These are phyloP conservation scores for Trypethelium eluteriae DNA, from an alignment of 495 filamentous ascomycete species.

Conservation along the genomic window DNA sequence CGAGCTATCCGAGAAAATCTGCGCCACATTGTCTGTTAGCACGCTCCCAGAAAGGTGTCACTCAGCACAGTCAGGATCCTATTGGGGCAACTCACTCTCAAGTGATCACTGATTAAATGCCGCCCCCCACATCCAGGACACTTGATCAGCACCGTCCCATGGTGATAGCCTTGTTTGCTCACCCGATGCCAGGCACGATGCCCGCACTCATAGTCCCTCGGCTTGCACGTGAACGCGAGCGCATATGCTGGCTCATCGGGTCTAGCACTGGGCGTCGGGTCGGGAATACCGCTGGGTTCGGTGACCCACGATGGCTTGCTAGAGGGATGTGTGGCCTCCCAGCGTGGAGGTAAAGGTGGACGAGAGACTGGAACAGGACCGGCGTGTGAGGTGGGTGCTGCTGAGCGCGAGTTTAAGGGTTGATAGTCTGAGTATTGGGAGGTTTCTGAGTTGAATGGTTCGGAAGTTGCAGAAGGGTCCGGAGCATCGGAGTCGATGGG, in stretches of 20 bases:
- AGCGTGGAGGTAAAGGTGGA: neutral
- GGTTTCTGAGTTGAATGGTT: slow-evolving; percentile 17
- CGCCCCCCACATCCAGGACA: slow-evolving; percentile 77
- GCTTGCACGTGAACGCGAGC: slow-evolving; percentile 81
- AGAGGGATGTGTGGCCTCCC: neutral
- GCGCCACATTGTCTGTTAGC: neutral
- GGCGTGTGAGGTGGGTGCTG: neutral
- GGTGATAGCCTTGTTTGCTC: slow-evolving; percentile 88
- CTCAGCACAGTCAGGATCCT: too few species aligned
- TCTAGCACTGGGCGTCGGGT: slow-evolving; percentile 9
- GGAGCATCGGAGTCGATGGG: slow-evolving; percentile 14
- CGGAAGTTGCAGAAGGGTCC: too few species aligned
- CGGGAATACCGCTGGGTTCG: slow-evolving; percentile 8
- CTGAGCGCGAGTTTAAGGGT: slow-evolving; percentile 19
- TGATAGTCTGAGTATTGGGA: slow-evolving; percentile 30
- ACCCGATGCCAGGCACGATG: slow-evolving; percentile 67
- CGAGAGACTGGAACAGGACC: neutral
- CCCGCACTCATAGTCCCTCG: slow-evolving; percentile 49
- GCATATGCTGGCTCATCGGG: slow-evolving; percentile 63
- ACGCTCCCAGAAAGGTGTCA: neutral
- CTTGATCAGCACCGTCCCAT: slow-evolving; percentile 75
- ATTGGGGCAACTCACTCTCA: slow-evolving; percentile 41
- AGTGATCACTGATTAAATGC: slow-evolving; percentile 87
- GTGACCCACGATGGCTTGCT: neutral
- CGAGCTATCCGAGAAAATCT: slow-evolving; percentile 61